Evolutionary conservation across 345 rosid genomes (phyloP).

Genomic region (Citrus unshiu): DNA sequence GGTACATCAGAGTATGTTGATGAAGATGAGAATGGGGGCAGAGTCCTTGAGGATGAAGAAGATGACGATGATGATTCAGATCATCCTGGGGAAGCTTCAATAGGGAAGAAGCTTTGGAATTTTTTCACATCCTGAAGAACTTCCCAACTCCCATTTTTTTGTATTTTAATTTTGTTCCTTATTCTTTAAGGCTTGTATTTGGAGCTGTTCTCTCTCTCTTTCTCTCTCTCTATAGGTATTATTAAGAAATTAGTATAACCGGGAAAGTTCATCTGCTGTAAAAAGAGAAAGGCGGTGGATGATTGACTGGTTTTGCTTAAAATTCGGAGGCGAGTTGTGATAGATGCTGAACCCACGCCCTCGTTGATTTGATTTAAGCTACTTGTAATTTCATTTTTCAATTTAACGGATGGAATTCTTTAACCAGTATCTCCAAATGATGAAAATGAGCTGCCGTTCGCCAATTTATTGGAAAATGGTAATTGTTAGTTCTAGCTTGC

Average conservation of each 20-base stretch:
- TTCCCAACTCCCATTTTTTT: background rate
- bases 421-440: too few relatives aligned
- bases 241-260: background rate
- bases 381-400: background rate
- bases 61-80: slow-evolving; percentile 45
- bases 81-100: slow-evolving; percentile 55
- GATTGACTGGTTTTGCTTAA: background rate
- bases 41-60: slow-evolving; percentile 45
- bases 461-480: background rate
- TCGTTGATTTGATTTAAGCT: background rate
- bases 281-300: background rate
- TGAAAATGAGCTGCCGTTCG: background rate
- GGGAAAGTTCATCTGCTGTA: background rate
- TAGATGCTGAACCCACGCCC: background rate
- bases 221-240: background rate
- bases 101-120: slow-evolving; percentile 81
- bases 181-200: background rate
- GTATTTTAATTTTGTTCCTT: background rate
- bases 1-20: slow-evolving; percentile 28
- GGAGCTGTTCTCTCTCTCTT: background rate
- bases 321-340: background rate
- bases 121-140: slow-evolving; percentile 61
- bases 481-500: too few relatives aligned
- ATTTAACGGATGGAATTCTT: background rate
- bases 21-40: slow-evolving; percentile 46